phyloP scores from a whole-genome alignment of 2,329 filamentous ascomycete genomes.

The Paecilomyces niveus region DNA sequence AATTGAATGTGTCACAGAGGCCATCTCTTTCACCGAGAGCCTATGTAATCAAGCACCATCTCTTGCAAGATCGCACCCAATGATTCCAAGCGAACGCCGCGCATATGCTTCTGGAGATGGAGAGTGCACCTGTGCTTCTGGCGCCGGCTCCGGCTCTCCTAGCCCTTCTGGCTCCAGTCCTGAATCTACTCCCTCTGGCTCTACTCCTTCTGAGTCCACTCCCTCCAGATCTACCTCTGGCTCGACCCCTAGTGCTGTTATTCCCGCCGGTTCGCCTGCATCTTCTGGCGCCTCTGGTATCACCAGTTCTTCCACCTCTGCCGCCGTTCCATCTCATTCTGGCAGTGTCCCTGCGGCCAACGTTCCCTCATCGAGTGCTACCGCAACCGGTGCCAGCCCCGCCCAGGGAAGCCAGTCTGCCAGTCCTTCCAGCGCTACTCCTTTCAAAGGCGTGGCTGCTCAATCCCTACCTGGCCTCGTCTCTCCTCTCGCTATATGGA shows the following conservation, averaged over 20 bases:
- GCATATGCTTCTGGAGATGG: neutral
- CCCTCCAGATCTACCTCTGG: neutral
- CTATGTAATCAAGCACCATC: neutral
- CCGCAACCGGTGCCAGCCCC: neutral
- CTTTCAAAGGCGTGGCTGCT: neutral
- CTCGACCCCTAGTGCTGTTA: neutral
- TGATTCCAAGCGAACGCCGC: neutral
- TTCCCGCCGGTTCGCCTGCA: neutral
- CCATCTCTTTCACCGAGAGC: neutral
- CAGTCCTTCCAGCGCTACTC: neutral
- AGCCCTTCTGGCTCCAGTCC: neutral
- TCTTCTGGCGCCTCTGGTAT: neutral
- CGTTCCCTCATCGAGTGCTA: neutral
- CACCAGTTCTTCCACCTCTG: neutral
- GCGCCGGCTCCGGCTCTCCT: neutral
- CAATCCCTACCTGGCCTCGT: neutral
- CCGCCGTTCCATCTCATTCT: neutral
- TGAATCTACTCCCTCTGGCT: neutral
- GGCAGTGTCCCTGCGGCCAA: neutral
- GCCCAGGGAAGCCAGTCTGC: neutral
- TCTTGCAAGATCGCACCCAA: neutral
- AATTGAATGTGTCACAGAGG: neutral
- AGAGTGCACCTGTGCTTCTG: neutral
- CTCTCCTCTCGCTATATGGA: neutral
- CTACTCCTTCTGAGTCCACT: neutral